Evolutionary conservation across 768 basidiomycete species (phyloP), one percentile per base, ranked within the genome.

Genomic region (Lentinus brumalis): DNA sequence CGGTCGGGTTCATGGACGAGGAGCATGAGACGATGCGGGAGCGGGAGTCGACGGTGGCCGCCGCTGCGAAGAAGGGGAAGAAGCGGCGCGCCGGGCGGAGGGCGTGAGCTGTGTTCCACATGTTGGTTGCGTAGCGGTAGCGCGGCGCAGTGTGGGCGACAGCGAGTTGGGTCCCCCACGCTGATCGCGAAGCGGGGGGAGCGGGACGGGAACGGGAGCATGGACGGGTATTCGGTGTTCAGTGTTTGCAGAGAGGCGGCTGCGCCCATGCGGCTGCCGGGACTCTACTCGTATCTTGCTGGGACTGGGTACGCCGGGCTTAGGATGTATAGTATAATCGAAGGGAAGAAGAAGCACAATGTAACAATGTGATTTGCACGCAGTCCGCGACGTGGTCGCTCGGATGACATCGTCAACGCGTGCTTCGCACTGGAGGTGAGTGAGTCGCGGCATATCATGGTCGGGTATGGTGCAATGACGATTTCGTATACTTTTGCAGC

Each of bases 1-100:
- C 70, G 0, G 75, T 72, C 2, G 75, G 75, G 4, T 73, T 72
- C 55, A 65, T 75, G 67, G 74, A 75, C 32, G 74, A 75, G 61
- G 74, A 75, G 57, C 71, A 73, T 54, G 57, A 53, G 41, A 61
- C 57, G 18, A 59, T 69, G 38, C 56, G 51, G 8, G 59, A 16
- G 29, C 38, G 31, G 41, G 62, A 66, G 58, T 39, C 47, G 15
- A 42, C 57, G 26, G 57, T 18, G 6, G 49, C 57, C n/a, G 57
- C 31, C 3, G 49, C 41, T 42, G 41, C 12, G 26, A 12, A 30
- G 46, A 53, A 46, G 60, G 50, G 41, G 26, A 59, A 39, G 57
- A 60, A 54, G 55, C 57, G 54, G 38, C 57, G 57, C 7, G 39
- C n/a, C 7, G 44, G 35, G 30, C 39, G 57, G 31, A 50, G 44